Evolutionary conservation across 2,329 filamentous ascomycete species (phyloP), one percentile per base, ranked within the genome.

Genomic region (Phialocephala sp.): DNA sequence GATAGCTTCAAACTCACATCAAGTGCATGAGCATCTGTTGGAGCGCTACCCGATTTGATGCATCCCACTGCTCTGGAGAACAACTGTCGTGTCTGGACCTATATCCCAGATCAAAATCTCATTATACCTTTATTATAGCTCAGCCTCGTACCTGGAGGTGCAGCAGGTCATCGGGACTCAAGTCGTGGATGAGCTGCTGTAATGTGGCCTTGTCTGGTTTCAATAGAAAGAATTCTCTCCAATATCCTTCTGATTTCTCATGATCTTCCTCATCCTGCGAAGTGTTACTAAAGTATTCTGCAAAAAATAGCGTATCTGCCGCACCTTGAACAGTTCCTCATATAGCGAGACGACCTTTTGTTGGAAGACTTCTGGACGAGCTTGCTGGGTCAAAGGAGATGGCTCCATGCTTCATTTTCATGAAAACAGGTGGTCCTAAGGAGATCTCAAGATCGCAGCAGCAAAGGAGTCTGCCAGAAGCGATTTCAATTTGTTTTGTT

Each of bases 271-370:
- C 85, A 69, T 90, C 87, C 80, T 91, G 73, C 73, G 70, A 74
- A 66, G 64, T 62, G 66, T 73, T 67, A 72, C 68, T 63, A 18
- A 8, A 64, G 58, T 22, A 41, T 22, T 61, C 52, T 39, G 56
- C n/a, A 61, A n/a, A 41, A 24, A 37, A 47, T 6, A 20, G 35
- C 8, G 9, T 32, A 32, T 59, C n/a, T 62, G 50, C 63, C 72
- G 60, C 60, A 90, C 88, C 86, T 88, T 88, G 83, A 98, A 94
- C 22, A 98, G 83, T 70, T 87, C 85, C 74, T 94, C 88, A 80
- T 99, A 99, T 60, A 98, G 87, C 78, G 91, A 86, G 67, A 97
- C 91, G 72, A 99, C 92, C 82, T 99, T 99, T 62, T 92, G 94
- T 80, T 96, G 91, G 77, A 99, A 97, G 47, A 90, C 87, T 78